Conservation (phyloP, 441 rosid species). For the Erysimum cheiri region DNA sequence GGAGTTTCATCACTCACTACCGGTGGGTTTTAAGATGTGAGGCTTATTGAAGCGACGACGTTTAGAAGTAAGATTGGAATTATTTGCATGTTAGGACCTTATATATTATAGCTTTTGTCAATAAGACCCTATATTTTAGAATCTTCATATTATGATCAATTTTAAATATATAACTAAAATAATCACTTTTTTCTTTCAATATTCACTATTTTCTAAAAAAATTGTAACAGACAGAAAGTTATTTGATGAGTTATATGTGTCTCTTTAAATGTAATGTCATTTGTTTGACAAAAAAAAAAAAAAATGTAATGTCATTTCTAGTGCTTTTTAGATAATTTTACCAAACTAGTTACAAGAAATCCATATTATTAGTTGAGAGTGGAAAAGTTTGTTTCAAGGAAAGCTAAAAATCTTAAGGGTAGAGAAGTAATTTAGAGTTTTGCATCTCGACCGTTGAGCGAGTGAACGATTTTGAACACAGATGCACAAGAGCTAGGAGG, state of each 20-base stretch:
- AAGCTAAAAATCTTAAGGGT: neutral
- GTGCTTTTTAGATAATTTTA: neutral
- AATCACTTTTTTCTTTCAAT: too few species aligned
- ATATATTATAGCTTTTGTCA: neutral
- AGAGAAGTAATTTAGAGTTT: neutral
- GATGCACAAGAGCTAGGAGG: neutral
- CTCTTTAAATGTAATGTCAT: too few species aligned
- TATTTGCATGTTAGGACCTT: neutral
- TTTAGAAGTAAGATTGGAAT: neutral
- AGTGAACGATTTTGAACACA: neutral
- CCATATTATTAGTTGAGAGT: too few species aligned
- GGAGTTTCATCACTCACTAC: conserved; percentile 32
- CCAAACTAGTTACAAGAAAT: neutral
- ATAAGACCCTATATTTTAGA: neutral
- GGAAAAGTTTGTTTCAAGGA: neutral
- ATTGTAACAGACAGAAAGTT: neutral
- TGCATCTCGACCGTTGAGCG: neutral
- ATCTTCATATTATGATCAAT: too few species aligned
- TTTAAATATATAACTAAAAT: too few species aligned
- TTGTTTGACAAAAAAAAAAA: too few species aligned
- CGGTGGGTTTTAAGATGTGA: conserved; percentile 13
- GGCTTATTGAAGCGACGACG: conserved; percentile 11
- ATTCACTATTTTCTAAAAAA: neutral
- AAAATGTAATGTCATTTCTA: neutral
- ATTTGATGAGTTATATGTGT: neutral